These are phyloP conservation scores for Zizania latifolia DNA, from an alignment of 176 grass and related monocot species.

Conservation along the genomic window DNA sequence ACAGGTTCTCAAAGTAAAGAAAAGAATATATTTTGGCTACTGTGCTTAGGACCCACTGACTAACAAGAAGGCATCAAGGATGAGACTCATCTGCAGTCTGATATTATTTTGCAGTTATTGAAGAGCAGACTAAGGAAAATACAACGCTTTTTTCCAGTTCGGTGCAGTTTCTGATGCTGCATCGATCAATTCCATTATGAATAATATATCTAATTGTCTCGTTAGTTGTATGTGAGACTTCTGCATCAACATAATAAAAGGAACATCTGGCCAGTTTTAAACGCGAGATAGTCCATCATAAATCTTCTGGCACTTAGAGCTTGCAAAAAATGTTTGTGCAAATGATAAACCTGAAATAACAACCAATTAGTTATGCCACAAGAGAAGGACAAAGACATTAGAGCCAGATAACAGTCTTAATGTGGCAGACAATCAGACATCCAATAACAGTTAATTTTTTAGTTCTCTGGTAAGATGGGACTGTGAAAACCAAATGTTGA, in stretches of 20 bases:
- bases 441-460: background rate
- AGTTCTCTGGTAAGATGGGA: background rate
- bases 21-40: constrained; percentile 1
- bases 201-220: background rate
- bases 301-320: background rate
- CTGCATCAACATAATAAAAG: constrained; percentile 12
- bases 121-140: background rate
- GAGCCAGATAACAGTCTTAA: background rate
- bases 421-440: background rate
- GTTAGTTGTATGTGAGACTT: background rate
- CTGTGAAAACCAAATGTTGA: background rate
- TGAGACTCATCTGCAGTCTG: constrained; percentile 16
- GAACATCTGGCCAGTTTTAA: background rate
- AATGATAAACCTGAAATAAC: background rate
- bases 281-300: background rate
- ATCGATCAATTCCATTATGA: constrained; percentile 5
- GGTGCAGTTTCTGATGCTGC: background rate
- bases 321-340: constrained; percentile 16
- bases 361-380: constrained; percentile 11
- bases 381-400: no score
- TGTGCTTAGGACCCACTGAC: background rate
- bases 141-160: constrained; percentile 1
- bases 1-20: constrained; percentile 13
- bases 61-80: background rate
- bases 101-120: background rate